Percentiles rank a stretch among this genome's conserved stretches.
These are phyloP conservation scores for Hirschfeldia incana DNA, from an alignment of 345 rosid genomes.

Conservation along the genomic window DNA sequence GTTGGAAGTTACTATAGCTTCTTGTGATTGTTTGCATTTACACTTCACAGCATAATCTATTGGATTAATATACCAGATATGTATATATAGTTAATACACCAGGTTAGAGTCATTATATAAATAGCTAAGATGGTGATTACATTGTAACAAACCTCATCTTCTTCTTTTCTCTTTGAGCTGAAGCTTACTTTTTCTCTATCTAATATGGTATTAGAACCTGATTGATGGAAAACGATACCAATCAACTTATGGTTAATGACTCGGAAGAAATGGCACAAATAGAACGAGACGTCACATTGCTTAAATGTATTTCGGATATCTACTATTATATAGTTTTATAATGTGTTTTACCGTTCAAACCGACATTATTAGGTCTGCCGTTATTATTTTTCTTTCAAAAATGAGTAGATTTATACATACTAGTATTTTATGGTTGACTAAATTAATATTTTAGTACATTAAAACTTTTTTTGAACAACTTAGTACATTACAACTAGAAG, in stretches of 20 bases:
- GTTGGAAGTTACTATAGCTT: background rate
- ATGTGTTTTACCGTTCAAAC: background rate
- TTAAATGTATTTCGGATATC: background rate
- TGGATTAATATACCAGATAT: background rate
- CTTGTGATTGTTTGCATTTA: background rate
- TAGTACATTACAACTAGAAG: background rate
- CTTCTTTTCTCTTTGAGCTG: no score
- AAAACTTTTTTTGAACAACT: background rate
- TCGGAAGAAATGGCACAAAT: background rate
- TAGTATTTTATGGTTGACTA: background rate
- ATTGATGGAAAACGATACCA: background rate
- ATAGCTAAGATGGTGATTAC: background rate
- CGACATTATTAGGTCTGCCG: background rate
- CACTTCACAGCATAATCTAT: background rate
- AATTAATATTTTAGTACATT: background rate
- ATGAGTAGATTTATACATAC: background rate
- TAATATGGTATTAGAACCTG: no score
- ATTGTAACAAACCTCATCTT: no score
- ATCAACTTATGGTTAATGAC: background rate
- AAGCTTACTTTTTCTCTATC: no score
- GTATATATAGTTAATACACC: background rate
- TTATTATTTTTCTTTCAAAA: background rate
- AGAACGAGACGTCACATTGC: conserved; percentile 10
- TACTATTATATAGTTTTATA: background rate
- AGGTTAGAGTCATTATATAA: background rate